Evolutionary conservation across 768 basidiomycete species (phyloP), one percentile per base, ranked within the genome.

Genomic region (Boletus tylopilopsis): DNA sequence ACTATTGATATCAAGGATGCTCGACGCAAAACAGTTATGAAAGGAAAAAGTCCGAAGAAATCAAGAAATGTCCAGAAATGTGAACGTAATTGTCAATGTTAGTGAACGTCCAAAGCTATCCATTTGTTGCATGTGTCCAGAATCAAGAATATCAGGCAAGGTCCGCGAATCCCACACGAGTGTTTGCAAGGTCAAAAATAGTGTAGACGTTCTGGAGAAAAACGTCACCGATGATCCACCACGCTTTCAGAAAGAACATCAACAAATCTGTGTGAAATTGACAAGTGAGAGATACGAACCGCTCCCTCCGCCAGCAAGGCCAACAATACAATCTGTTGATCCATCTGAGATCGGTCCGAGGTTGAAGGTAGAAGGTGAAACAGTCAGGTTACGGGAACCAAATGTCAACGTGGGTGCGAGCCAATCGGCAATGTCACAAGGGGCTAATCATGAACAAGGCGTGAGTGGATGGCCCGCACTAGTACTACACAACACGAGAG

Each of bases 151-250:
- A n/a, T 54, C 33, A 68, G 21, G 39, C 50, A 37, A 69, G 61
- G 47, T 67, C 52, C 47, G 76, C 76, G 39, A 78, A 76, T 32
- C 75, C 73, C 39, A 77, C 63, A 24, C 65, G 68, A 22, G 47
- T 63, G 39, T 69, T 70, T 5, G 51, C 55, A 9, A 67, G 49
- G 23, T 76, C 62, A 34, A 66, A 65, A 30, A 66, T 54, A 1
- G 53, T 57, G 53, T 70, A 70, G 13, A 69, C 61, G 27, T 64
- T 70, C 36, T 66, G 57, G 30, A 67, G 21, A 51, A 72, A 73
- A 19, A 66, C 66, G 29, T 69, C 69, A 5, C 70, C 70, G 9
- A 70, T 58, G 50, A 71, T 45, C 68, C 67, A 70, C 34, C 43
- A 66, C 25, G 32, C 64, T 70, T 35, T 33, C 12, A 22, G 18